A percentile compares a stretch with the other conserved stretches of the same genome.
Conservation (phyloP, 306 rosid species). For the Fragaria ananassa region DNA sequence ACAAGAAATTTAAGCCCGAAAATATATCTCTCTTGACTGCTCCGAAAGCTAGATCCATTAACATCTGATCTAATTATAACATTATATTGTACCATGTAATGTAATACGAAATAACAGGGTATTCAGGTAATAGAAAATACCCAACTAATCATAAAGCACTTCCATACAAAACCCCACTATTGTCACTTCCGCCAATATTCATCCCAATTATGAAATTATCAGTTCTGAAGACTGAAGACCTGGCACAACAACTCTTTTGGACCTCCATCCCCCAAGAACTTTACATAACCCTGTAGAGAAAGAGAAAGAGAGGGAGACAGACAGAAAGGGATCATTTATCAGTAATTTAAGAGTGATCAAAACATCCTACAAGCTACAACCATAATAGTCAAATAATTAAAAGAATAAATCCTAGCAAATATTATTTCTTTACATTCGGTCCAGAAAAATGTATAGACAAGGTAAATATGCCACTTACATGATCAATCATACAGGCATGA, state of each 20-base stretch:
- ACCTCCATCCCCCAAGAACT: constrained; percentile 26
- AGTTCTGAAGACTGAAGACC: constrained; percentile 5
- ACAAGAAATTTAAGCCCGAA: background rate
- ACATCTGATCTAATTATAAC: background rate
- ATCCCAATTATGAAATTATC: background rate
- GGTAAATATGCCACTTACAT: constrained; percentile 16
- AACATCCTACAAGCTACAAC: too few relatives aligned
- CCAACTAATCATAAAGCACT: constrained; percentile 8
- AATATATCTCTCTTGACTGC: background rate
- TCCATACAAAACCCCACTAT: constrained; percentile 11
- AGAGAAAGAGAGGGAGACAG: background rate
- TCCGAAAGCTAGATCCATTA: constrained; percentile 1
- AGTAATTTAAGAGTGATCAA: background rate
- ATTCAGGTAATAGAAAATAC: background rate
- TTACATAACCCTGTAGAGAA: constrained; percentile 25
- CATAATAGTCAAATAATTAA: too few relatives aligned
- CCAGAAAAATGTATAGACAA: background rate
- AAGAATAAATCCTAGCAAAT: background rate
- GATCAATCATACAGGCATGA: constrained; percentile 9
- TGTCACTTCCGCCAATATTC: background rate
- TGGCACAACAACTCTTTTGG: constrained; percentile 10
- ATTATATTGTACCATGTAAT: background rate
- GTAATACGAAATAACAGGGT: background rate
- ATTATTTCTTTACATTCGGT: background rate
- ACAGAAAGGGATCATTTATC: background rate